Percentiles rank a stretch among this genome's conserved stretches.
phyloP scores from a whole-genome alignment of 2,329 filamentous ascomycete species.

The Pestalotiopsis sp. region DNA sequence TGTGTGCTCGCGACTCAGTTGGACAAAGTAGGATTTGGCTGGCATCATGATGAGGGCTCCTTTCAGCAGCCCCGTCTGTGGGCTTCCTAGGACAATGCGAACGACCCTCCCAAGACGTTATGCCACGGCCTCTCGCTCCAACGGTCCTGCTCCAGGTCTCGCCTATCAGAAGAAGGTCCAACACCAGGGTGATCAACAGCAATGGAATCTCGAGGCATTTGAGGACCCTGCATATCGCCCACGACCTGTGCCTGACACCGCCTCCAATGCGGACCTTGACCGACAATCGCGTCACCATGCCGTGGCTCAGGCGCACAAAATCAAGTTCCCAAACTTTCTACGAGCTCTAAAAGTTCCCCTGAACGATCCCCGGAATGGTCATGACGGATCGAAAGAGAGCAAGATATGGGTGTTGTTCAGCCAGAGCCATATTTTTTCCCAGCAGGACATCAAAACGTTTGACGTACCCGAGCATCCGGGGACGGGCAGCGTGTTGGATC shows the following conservation, averaged over 20 bases:
- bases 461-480: slow-evolving; percentile 29
- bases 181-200: not conserved
- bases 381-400: slow-evolving; percentile 18
- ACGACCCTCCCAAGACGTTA: not conserved
- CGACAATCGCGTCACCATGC: not conserved
- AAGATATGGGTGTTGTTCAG: slow-evolving; percentile 16
- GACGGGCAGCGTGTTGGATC: slow-evolving; percentile 28
- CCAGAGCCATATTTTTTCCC: slow-evolving; percentile 29
- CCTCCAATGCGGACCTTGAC: not conserved
- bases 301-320: slow-evolving; percentile 45
- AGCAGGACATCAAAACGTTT: slow-evolving; percentile 29
- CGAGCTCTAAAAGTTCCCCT: slow-evolving; percentile 10
- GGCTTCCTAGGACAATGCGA: not conserved
- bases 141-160: not conserved
- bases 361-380: too few relatives aligned
- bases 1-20: slow-evolving; percentile 8
- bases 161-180: not conserved
- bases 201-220: not conserved
- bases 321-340: slow-evolving; percentile 29
- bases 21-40: not conserved
- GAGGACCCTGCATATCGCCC: not conserved
- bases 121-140: not conserved
- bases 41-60: slow-evolving; percentile 13
- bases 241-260: not conserved
- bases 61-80: not conserved